Percentiles rank a stretch among this genome's conserved stretches.
Conservation (phyloP, 805 yeast genomes). For the Saturnispora bothae region DNA sequence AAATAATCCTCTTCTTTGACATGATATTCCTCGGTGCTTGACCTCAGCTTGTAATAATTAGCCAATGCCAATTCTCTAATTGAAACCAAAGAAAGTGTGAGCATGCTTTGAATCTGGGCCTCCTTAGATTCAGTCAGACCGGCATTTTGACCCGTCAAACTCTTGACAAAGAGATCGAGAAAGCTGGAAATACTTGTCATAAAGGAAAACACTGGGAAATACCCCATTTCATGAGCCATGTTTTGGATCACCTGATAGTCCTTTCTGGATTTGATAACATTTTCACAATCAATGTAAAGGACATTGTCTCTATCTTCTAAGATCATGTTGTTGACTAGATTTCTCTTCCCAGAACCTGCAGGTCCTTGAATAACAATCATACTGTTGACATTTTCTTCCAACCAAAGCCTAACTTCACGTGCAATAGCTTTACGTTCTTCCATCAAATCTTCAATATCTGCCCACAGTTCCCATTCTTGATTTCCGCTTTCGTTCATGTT, state of each 20-base stretch:
- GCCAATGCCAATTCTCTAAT: constrained; percentile 53
- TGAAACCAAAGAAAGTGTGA: constrained; percentile 61
- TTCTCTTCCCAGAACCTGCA: constrained; percentile 88
- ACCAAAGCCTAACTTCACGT: constrained; percentile 63
- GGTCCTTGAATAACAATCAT: constrained; percentile 90
- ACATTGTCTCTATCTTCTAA: constrained; percentile 50
- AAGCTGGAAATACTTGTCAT: constrained; percentile 67
- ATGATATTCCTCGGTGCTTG: constrained; percentile 14
- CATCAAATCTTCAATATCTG: constrained; percentile 36
- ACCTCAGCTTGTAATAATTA: constrained; percentile 30
- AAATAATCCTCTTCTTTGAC: constrained; percentile 69
- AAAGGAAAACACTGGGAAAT: constrained; percentile 93
- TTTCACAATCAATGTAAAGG: constrained; percentile 70
- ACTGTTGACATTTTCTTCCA: constrained; percentile 81
- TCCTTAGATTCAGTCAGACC: constrained; percentile 81
- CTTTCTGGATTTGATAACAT: constrained; percentile 58
- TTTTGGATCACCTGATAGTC: constrained; percentile 59
- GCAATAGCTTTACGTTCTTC: constrained; percentile 59
- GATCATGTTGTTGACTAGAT: constrained; percentile 59
- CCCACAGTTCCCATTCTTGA: constrained; percentile 14
- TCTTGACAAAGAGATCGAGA: constrained; percentile 77
- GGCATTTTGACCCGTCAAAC: constrained; percentile 88
- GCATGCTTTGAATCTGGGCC: constrained; percentile 69
- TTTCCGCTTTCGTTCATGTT: constrained; percentile 11
- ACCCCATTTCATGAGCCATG: constrained; percentile 73